phyloP scores from a whole-genome alignment of 345 rosid species.

The Camelina hispida region DNA sequence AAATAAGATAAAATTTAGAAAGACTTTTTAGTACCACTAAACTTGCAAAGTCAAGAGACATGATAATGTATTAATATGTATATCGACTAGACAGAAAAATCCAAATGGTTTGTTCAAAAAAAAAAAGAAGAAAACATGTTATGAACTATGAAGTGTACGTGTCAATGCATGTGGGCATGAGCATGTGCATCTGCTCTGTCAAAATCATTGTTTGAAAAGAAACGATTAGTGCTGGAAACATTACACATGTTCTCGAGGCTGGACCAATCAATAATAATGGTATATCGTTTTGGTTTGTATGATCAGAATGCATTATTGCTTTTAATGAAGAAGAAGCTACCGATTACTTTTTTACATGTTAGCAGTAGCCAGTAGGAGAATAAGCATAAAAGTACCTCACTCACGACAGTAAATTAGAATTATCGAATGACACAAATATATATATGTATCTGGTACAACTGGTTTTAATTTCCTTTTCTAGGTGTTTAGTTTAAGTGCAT shows the following conservation, averaged over 20 bases:
- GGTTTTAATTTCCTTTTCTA: neutral
- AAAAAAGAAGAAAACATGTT: neutral
- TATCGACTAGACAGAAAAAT: neutral
- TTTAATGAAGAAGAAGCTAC: conserved; percentile 26
- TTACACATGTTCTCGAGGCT: conserved; percentile 37
- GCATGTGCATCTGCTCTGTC: conserved; percentile 38
- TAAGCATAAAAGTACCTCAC: conserved; percentile 8
- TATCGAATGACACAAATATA: neutral
- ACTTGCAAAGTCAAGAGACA: neutral
- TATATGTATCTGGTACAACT: neutral
- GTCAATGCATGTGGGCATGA: conserved; percentile 40
- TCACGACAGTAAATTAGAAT: neutral
- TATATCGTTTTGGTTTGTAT: neutral
- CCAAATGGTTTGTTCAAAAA: neutral
- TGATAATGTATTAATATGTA: neutral
- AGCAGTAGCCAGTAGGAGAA: neutral
- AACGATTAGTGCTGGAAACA: conserved; percentile 30
- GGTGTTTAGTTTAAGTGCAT: neutral
- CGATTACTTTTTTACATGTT: conserved; percentile 20
- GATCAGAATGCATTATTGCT: conserved; percentile 33
- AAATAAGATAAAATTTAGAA: no score
- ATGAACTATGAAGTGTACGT: conserved; percentile 18
- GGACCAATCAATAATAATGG: conserved; percentile 40
- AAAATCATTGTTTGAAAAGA: conserved; percentile 37
- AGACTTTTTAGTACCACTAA: no score